phyloP scores from a whole-genome alignment of 2,329 filamentous ascomycete genomes.

The Pseudogymnoascus destructans region DNA sequence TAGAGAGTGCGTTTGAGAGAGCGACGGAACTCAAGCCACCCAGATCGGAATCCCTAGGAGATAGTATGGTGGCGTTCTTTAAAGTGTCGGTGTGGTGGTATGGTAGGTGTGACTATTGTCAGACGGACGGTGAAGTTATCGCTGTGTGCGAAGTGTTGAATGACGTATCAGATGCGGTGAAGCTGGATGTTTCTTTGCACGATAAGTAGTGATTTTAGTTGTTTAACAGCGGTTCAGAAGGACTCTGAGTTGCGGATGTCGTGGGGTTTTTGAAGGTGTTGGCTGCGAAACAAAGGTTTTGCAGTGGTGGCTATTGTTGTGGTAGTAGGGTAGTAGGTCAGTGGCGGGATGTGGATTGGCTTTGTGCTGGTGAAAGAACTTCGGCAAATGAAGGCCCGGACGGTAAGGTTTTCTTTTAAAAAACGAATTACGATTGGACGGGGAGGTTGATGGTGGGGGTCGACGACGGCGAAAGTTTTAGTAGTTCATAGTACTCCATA shows the following conservation, averaged over 20 bases:
- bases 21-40: conserved; percentile 7
- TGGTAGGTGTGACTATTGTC: background rate
- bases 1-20: background rate
- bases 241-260: conserved; percentile 8
- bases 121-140: background rate
- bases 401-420: conserved; percentile 1
- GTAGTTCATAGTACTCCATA: background rate
- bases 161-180: background rate
- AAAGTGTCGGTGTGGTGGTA: background rate
- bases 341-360: conserved; percentile 5
- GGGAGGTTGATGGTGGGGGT: background rate
- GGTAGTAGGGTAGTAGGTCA: conserved; percentile 2
- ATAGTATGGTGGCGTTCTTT: conserved; percentile 3
- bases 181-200: conserved; percentile 1
- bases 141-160: background rate
- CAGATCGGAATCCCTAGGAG: background rate
- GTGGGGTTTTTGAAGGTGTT: background rate
- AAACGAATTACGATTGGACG: background rate
- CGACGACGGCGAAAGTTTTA: background rate
- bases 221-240: conserved; percentile 1
- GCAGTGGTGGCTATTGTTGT: conserved; percentile 7
- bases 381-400: conserved; percentile 6
- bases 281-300: conserved; percentile 6
- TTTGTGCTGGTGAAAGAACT: conserved; percentile 4
- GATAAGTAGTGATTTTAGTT: background rate